Evolutionary conservation across 1,284 basidiomycete genomes (phyloP), one percentile per base, ranked within the genome.

Genomic region (Flammula alnicola): DNA sequence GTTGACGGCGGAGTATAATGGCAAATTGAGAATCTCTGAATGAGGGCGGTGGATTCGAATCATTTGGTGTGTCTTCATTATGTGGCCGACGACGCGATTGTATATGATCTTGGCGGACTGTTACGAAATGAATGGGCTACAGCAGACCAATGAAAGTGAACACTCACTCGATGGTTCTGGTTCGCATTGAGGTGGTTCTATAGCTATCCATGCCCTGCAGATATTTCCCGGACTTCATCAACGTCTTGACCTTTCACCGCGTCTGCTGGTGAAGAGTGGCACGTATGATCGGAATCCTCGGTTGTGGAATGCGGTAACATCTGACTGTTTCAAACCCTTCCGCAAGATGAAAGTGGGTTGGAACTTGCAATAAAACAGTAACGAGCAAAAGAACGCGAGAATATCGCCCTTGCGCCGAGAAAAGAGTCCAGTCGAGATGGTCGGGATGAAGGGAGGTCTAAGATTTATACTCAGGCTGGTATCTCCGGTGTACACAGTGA

Each of bases 1-100:
- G 71, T 57, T 84, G 83, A n/a, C 81, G 74, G 19, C 83, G 77
- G 3, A 84, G 69, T 44, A 85, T 74, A 27, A 80, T 73, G 47
- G 78, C 78, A 56, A 76, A 81, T 46, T 77, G 79, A 0, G 74
- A 70, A 29, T 78, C 68, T 11, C 61, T 60, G 47, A 81, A 79
- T 0, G 76, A 70, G 2, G 77, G 79, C 1, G 72, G 76, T 1
- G 36, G 47, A 6, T 23, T 31, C 20, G 46, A 11, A n/a, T 37
- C 20, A 23, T 23, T 20, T 31, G 20, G 37, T 2, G 12, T 8
- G 5, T 1, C 14, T 2, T 14, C 7, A 25, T 3, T 27, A n/a
- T 1, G 11, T 2, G 23, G 37, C 16, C n/a, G 37, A 2, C 12
- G 37, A 16, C 25, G 44, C 7, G 35, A 12, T 8, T n/a, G 27